Evolutionary conservation across 2,329 filamentous ascomycete genomes (phyloP).

Genomic region (Colletotrichum sp.): DNA sequence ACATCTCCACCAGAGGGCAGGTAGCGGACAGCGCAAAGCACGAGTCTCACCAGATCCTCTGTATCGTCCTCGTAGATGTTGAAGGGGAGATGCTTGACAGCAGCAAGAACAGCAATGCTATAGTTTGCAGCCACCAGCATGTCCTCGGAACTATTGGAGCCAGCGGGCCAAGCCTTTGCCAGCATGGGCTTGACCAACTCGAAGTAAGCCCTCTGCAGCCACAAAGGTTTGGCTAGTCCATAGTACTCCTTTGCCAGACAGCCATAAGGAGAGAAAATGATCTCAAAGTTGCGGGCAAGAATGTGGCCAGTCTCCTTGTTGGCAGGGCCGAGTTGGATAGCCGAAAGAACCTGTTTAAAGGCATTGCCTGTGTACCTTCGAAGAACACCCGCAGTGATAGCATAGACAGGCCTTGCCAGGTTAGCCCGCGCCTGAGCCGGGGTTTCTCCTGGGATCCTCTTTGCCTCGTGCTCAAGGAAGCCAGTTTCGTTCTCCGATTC

Average conservation of each 20-base stretch:
- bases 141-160: conserved; percentile 28
- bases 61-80: conserved; percentile 58
- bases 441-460: background rate
- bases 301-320: conserved; percentile 38
- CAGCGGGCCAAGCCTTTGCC: conserved; percentile 42
- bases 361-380: conserved; percentile 42
- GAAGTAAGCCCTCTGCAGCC: conserved; percentile 55
- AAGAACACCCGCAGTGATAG: conserved; percentile 41
- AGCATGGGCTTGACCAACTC: conserved; percentile 52
- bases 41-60: conserved; percentile 50
- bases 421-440: background rate
- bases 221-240: conserved; percentile 47
- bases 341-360: conserved; percentile 37
- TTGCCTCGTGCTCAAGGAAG: conserved; percentile 6
- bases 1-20: conserved; percentile 48
- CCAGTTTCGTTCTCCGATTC: background rate
- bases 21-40: conserved; percentile 51
- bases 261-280: conserved; percentile 44
- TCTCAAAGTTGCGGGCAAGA: conserved; percentile 47
- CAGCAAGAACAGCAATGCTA: conserved; percentile 52
- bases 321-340: conserved; percentile 29
- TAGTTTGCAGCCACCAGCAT: conserved; percentile 40
- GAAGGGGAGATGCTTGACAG: conserved; percentile 55
- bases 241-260: conserved; percentile 45
- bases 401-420: conserved; percentile 30